Base-by-base conservation (phyloP, 257 asterid species). In the Hygrophila difformis region DNA sequence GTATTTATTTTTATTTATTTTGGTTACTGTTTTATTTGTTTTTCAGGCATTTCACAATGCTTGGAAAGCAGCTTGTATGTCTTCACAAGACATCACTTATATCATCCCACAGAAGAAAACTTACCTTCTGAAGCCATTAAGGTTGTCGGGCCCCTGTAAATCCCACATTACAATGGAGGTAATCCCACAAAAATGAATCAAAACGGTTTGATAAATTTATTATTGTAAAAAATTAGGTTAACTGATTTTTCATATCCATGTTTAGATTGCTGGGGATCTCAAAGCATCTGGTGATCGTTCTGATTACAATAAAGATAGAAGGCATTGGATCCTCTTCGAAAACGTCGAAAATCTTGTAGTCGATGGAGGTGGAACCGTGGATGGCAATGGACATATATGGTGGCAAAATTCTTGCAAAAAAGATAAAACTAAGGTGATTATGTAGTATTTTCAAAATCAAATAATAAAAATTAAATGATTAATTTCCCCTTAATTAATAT, bases 391-490 rank as follows among this genome's bases (percentile, higher is more conserved):
- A 2, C 59, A 80, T 18, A 61, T 72, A 3, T 87, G 97, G 97
- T 87, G 97, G 97, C 53, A 78, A 58, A 77, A 78, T 66, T 83
- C 94, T 48, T 87, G 97, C 79, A 87, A 87, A 46, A 69, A 51
- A 22, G 58, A 76, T 50, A 70, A 59, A 56, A 6, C 56, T n/a
- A 68, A 57, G 29, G 85, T 76, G 9, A 39, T 10, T 12, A 11
- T 5, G 12, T 20, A 11, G 3, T 23, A 7, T 16, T 21, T 45
- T 7, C 24, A 1, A 9, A 16, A 16, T 43, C 24, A 12, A 3
- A 17, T 43, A 17, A 3, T 19, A 9, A 18, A 10, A 4, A 45
- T 12, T 45, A 21, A 0, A 11, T 21, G 18, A n/a, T n/a, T n/a
- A 41, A 41, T 41, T 12, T 13, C 19, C 4, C 47, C n/a, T n/a